Conservation (phyloP, 2,329 filamentous ascomycete species). For the Beauveria pseudobassiana region DNA sequence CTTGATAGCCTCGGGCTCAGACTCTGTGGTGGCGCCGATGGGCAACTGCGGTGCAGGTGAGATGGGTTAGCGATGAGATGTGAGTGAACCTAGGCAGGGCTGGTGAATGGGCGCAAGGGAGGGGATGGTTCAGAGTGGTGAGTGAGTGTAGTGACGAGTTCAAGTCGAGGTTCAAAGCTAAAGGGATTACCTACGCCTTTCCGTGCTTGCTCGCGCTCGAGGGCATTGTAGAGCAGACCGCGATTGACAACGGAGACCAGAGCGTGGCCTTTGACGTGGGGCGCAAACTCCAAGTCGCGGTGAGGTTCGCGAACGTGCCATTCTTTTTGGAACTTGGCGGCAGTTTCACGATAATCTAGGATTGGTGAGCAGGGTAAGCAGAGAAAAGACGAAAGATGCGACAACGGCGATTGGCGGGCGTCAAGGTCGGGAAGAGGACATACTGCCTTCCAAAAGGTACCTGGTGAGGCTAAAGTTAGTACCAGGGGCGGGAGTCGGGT, state of each 20-base stretch:
- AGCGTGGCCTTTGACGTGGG: slow-evolving; percentile 57
- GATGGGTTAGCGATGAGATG: background rate
- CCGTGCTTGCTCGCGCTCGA: slow-evolving; percentile 47
- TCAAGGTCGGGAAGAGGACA: slow-evolving; percentile 20
- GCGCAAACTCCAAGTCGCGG: slow-evolving; percentile 55
- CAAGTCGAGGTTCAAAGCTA: too few species aligned
- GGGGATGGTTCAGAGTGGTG: background rate
- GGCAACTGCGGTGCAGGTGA: slow-evolving; percentile 38
- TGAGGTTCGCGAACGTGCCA: slow-evolving; percentile 58
- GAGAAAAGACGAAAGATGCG: background rate
- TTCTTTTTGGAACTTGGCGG: slow-evolving; percentile 61
- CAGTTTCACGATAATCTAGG: slow-evolving; percentile 60
- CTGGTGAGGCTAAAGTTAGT: slow-evolving; percentile 26
- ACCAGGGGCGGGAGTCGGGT: slow-evolving; percentile 1
- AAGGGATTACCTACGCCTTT: slow-evolving; percentile 37
- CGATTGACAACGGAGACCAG: slow-evolving; percentile 57
- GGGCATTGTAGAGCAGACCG: slow-evolving; percentile 52
- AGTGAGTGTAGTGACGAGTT: too few species aligned
- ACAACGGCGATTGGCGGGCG: background rate
- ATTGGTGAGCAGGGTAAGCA: slow-evolving; percentile 13
- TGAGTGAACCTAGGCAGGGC: background rate
- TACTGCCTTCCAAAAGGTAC: slow-evolving; percentile 57
- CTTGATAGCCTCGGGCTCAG: slow-evolving; percentile 38
- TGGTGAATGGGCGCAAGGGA: background rate
- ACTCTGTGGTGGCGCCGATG: slow-evolving; percentile 33